Evolutionary conservation across 148 eudicot genomes (phyloP).

Genomic region (Suaeda aralocaspica): DNA sequence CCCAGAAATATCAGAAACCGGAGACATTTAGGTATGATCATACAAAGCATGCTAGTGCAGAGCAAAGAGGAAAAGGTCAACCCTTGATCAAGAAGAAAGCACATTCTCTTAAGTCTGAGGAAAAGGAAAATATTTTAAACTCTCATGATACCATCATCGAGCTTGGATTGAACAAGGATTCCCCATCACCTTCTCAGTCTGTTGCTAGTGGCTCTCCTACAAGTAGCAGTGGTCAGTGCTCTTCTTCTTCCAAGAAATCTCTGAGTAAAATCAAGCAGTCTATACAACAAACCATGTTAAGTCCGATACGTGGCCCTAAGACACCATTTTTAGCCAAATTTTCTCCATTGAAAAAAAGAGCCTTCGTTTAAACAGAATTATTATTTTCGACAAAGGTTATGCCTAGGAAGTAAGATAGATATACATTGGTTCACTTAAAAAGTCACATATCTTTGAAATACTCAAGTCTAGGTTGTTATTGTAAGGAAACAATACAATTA

Average conservation of each 20-base stretch:
- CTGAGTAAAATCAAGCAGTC: neutral
- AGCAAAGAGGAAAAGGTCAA: constrained; percentile 5
- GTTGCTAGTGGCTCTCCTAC: constrained; percentile 5
- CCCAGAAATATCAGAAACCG: constrained; percentile 18
- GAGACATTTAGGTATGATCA: neutral
- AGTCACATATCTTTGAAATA: too few relatives aligned
- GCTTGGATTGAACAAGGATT: constrained; percentile 11
- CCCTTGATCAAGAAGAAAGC: constrained; percentile 3
- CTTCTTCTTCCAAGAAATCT: constrained; percentile 18
- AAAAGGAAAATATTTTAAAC: constrained; percentile 25
- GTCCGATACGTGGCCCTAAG: constrained; percentile 2
- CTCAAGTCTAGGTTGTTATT: too few relatives aligned
- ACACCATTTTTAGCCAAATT: constrained; percentile 17
- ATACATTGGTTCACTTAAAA: neutral
- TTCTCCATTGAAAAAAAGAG: constrained; percentile 23
- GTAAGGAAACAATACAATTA: too few relatives aligned
- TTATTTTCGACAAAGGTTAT: neutral
- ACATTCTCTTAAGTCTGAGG: constrained; percentile 9
- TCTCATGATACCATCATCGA: constrained; percentile 27
- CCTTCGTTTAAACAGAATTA: constrained; percentile 14
- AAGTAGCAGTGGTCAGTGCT: neutral
- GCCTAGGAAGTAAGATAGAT: neutral
- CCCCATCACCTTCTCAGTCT: constrained; percentile 14
- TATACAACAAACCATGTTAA: constrained; percentile 4
- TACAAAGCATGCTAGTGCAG: constrained; percentile 6